Evolutionary conservation across 306 rosid genomes (phyloP).

Genomic region (Rubus idaeus): DNA sequence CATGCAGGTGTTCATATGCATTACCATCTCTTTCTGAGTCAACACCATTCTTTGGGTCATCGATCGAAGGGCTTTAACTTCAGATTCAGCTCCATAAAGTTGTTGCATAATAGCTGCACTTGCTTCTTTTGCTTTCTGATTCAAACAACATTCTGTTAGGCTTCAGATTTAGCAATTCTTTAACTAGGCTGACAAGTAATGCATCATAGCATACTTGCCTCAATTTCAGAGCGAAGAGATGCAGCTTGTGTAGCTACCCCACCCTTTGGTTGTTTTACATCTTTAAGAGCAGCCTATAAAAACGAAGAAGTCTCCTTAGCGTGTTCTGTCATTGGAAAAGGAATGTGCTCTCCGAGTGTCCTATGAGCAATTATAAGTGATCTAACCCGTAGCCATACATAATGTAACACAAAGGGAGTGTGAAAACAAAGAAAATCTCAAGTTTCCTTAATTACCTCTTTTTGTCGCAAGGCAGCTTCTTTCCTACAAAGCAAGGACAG

Average conservation of each 20-base stretch:
- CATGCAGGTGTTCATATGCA: constrained; percentile 23
- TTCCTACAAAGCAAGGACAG: constrained; percentile 58
- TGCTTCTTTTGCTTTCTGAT: constrained; percentile 75
- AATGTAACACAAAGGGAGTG: constrained; percentile 16
- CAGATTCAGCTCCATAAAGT: constrained; percentile 74
- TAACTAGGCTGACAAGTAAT: background rate
- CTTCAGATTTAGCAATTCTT: background rate
- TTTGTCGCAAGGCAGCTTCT: constrained; percentile 85
- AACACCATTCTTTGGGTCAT: constrained; percentile 97
- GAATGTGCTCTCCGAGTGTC: background rate
- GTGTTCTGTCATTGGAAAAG: background rate
- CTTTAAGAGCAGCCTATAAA: constrained; percentile 83
- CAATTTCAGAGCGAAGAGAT: constrained; percentile 58
- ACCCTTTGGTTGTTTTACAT: constrained; percentile 64
- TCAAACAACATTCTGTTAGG: constrained; percentile 21
- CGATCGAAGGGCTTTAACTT: constrained; percentile 79
- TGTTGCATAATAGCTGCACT: constrained; percentile 51
- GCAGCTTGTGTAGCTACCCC: constrained; percentile 63
- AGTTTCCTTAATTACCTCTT: constrained; percentile 66
- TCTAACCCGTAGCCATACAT: background rate
- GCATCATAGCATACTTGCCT: constrained; percentile 38
- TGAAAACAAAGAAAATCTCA: constrained; percentile 17
- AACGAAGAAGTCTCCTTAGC: constrained; percentile 22
- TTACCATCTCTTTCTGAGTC: constrained; percentile 96
- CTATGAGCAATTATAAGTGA: background rate